Evolutionary conservation across 345 rosid species (phyloP).

Genomic region (Limnanthes douglasii): DNA sequence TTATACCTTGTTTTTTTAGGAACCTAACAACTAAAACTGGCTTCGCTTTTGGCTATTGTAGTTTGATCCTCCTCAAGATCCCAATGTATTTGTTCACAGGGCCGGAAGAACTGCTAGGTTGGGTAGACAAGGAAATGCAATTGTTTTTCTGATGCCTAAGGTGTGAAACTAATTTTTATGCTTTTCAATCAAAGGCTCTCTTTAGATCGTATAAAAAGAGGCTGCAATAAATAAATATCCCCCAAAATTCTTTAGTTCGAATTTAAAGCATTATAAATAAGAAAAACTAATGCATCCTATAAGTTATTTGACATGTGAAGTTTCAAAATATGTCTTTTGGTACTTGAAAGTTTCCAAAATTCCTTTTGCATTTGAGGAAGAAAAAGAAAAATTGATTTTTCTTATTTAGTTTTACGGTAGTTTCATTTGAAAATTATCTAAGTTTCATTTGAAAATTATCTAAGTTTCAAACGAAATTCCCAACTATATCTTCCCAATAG

Average conservation of each 20-base stretch:
- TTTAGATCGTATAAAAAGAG: neutral
- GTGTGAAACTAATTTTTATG: constrained; percentile 11
- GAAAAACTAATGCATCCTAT: neutral
- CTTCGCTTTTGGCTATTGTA: constrained; percentile 17
- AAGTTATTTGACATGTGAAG: neutral
- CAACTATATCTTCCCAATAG: no score
- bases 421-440: no score
- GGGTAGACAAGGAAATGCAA: constrained; percentile 70
- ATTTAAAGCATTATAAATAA: no score
- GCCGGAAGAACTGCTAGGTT: constrained; percentile 89
- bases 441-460: no score
- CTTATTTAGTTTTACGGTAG: no score
- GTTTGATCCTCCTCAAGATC: constrained; percentile 96
- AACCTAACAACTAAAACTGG: neutral
- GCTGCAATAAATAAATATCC: no score
- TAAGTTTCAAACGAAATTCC: no score
- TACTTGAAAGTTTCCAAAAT: constrained; percentile 3
- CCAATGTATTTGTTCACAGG: constrained; percentile 78
- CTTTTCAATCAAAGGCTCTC: neutral
- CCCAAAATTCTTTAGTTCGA: no score
- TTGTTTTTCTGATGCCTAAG: constrained; percentile 67
- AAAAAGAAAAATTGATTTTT: no score
- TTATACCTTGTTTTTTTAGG: constrained; percentile 1
- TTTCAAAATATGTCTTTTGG: no score
- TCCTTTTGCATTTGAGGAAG: neutral